These are phyloP conservation scores for Drosera spatulata DNA, from an alignment of 179 eudicot species.

Conservation along the genomic window DNA sequence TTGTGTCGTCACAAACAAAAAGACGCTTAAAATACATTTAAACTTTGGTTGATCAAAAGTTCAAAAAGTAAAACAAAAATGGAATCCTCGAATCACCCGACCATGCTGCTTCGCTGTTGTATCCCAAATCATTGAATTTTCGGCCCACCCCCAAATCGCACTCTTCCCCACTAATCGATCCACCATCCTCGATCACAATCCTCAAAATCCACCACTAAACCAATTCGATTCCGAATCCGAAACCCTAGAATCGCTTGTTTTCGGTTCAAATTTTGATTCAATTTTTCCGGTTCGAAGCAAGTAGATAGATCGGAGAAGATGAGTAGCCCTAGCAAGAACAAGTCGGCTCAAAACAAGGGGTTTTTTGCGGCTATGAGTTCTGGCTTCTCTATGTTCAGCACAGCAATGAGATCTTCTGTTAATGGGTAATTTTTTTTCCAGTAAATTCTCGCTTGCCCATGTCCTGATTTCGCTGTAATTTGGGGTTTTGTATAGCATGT, in stretches of 20 bases:
- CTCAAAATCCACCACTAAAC: neutral
- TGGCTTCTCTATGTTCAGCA: slow-evolving; percentile 34
- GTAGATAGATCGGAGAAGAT: neutral
- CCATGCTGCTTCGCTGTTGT: too few relatives aligned
- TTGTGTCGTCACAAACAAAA: too few relatives aligned
- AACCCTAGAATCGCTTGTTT: neutral
- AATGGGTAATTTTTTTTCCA: slow-evolving; percentile 22
- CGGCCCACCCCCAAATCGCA: too few relatives aligned
- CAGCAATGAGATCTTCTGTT: slow-evolving; percentile 6
- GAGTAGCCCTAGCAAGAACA: neutral
- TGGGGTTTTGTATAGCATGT: too few relatives aligned
- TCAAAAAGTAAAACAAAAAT: too few relatives aligned
- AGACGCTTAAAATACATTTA: too few relatives aligned
- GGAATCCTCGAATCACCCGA: too few relatives aligned
- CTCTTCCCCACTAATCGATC: too few relatives aligned
- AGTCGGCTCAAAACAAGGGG: slow-evolving; percentile 20
- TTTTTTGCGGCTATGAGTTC: slow-evolving; percentile 40
- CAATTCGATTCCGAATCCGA: neutral
- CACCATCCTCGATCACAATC: too few relatives aligned
- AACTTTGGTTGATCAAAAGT: too few relatives aligned
- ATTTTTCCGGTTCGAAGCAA: neutral
- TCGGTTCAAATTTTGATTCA: neutral
- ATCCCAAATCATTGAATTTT: too few relatives aligned
- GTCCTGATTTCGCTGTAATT: neutral
- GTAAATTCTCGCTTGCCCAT: neutral